Percentiles rank a stretch among this genome's conserved stretches.
Conservation (phyloP, 176 grass and related monocot genomes). For the Rhynchospora breviuscula region DNA sequence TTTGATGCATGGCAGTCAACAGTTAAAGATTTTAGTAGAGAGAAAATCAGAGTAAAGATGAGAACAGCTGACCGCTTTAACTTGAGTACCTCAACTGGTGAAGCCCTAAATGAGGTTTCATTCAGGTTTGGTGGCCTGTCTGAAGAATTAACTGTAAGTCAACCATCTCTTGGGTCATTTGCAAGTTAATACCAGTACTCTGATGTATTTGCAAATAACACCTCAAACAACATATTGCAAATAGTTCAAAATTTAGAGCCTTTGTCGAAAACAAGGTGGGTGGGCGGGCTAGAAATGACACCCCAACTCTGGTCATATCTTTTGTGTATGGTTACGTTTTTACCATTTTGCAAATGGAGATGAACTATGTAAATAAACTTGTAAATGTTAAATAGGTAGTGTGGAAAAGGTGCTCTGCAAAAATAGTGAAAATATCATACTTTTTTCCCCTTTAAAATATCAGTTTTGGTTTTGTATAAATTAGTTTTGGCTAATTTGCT, state of each 20-base stretch:
- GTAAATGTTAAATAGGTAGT: not conserved
- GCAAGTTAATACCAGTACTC: not conserved
- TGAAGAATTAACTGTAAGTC: conserved; percentile 44
- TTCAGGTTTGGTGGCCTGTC: conserved; percentile 43
- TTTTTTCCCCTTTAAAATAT: too few species aligned
- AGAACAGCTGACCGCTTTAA: conserved; percentile 54
- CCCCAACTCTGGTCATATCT: too few species aligned
- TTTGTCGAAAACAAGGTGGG: too few species aligned
- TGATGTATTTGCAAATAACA: not conserved
- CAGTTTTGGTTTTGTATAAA: too few species aligned
- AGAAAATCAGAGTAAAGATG: conserved; percentile 40
- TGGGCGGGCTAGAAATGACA: too few species aligned
- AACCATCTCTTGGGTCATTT: conserved; percentile 1
- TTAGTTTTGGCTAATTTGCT: too few species aligned
- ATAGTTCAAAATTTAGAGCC: too few species aligned
- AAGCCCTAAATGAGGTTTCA: conserved; percentile 52
- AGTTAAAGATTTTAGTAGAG: conserved; percentile 41
- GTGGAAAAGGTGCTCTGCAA: not conserved
- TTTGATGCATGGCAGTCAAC: conserved; percentile 40
- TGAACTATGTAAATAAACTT: not conserved
- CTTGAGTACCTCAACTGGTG: conserved; percentile 36
- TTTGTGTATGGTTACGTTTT: too few species aligned
- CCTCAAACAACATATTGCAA: not conserved
- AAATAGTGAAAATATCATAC: too few species aligned
- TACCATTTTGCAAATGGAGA: not conserved